These are phyloP conservation scores for Plasmodium gonderi DNA, from an alignment of 169 alveolate genomes.

Conservation along the genomic window DNA sequence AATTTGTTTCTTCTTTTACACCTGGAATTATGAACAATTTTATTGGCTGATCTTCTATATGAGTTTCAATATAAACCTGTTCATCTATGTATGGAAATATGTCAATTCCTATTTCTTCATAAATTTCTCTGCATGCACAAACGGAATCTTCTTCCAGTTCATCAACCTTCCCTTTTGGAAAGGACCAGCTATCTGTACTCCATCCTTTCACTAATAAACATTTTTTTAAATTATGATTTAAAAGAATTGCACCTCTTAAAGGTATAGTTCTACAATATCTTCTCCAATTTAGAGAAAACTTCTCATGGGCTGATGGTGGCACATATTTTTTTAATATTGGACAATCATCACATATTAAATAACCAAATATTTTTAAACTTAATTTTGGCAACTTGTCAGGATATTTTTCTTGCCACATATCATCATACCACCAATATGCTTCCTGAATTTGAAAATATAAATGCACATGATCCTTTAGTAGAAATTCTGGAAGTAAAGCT, in stretches of 20 bases:
- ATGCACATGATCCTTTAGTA: constrained; percentile 89
- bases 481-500: constrained; percentile 90
- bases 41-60: constrained; percentile 84
- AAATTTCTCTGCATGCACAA: constrained; percentile 95
- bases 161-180: constrained; percentile 96
- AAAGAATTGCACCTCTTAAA: constrained; percentile 90
- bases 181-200: constrained; percentile 90
- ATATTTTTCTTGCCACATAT: constrained; percentile 90
- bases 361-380: constrained; percentile 85
- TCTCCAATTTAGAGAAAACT: constrained; percentile 83
- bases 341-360: constrained; percentile 88
- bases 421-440: constrained; percentile 94
- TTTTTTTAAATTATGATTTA: constrained; percentile 86
- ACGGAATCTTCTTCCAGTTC: constrained; percentile 92
- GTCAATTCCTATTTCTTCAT: constrained; percentile 94
- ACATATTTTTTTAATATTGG: constrained; percentile 81
- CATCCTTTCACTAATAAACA: constrained; percentile 89
- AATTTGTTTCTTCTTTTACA: constrained; percentile 82
- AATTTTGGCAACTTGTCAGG: constrained; percentile 83
- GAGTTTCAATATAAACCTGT: constrained; percentile 83
- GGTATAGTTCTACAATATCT: constrained; percentile 88
- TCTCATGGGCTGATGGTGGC: constrained; percentile 82
- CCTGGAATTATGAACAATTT: constrained; percentile 91
- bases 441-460: constrained; percentile 91
- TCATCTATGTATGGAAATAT: constrained; percentile 84